Percentiles rank a stretch among this genome's conserved stretches.
Evolutionary conservation across 2,329 filamentous ascomycete species (phyloP).

Genomic region (Grosmannia huntii): DNA sequence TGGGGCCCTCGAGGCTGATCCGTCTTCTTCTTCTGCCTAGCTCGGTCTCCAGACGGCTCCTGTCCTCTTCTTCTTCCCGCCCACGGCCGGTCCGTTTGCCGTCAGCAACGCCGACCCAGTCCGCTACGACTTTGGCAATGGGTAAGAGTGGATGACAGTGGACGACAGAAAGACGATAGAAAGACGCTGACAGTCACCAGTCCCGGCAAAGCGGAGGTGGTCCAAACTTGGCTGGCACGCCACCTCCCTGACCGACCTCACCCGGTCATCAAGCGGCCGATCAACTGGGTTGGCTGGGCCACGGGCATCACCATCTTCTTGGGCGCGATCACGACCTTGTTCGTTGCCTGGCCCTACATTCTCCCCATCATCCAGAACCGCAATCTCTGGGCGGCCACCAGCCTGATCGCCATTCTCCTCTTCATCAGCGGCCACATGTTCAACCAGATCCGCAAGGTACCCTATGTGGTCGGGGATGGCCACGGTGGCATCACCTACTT

Average conservation of each 20-base stretch:
- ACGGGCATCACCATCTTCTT: slow-evolving; percentile 55
- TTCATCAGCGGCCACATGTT: slow-evolving; percentile 99
- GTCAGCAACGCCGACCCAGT: slow-evolving; percentile 54
- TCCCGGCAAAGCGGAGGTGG: slow-evolving; percentile 59
- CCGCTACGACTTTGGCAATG: slow-evolving; percentile 73
- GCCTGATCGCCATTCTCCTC: slow-evolving; percentile 75
- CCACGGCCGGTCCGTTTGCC: slow-evolving; percentile 71
- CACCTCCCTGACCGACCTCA: slow-evolving; percentile 69
- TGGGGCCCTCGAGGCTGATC: background rate
- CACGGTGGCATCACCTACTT: slow-evolving; percentile 83
- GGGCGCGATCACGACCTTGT: slow-evolving; percentile 53
- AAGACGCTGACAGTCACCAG: slow-evolving; percentile 27
- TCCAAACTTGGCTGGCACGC: slow-evolving; percentile 67
- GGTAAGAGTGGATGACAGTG: too few relatives aligned
- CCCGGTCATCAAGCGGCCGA: slow-evolving; percentile 65
- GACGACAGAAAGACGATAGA: too few relatives aligned
- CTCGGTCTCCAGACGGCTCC: slow-evolving; percentile 89
- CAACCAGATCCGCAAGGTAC: slow-evolving; percentile 93
- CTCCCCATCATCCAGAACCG: slow-evolving; percentile 75
- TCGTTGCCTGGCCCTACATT: slow-evolving; percentile 65
- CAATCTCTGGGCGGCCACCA: slow-evolving; percentile 86
- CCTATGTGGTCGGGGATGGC: slow-evolving; percentile 78
- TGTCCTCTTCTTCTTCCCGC: slow-evolving; percentile 75
- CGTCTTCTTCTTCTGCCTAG: slow-evolving; percentile 31
- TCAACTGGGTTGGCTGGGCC: slow-evolving; percentile 74